Evolutionary conservation across 116 monocot genomes (phyloP).

Genomic region (Zostera marina): DNA sequence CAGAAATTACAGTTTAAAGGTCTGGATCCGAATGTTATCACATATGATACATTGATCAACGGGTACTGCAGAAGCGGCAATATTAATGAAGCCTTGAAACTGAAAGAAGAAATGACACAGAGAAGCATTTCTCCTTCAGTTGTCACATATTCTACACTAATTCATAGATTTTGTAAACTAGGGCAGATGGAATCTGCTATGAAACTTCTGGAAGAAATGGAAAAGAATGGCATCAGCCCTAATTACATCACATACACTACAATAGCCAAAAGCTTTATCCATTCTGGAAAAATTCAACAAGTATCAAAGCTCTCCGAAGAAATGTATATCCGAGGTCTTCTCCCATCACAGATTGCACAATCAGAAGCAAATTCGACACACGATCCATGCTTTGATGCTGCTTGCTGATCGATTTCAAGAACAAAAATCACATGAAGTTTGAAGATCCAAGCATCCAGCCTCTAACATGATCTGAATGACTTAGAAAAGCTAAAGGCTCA

Average conservation of each 20-base stretch:
- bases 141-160: constrained; percentile 79
- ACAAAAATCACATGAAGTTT: neutral
- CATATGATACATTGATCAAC: constrained; percentile 79
- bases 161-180: constrained; percentile 54
- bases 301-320: constrained; percentile 51
- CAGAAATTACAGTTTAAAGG: constrained; percentile 51
- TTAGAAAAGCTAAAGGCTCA: neutral
- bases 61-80: constrained; percentile 52
- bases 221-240: constrained; percentile 49
- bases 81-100: constrained; percentile 59
- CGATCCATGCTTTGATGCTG: constrained; percentile 10
- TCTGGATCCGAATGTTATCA: constrained; percentile 44
- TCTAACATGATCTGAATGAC: neutral
- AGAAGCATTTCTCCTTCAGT: constrained; percentile 46
- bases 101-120: constrained; percentile 66
- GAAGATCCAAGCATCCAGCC: neutral
- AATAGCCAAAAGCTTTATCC: constrained; percentile 39
- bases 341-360: constrained; percentile 18
- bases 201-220: constrained; percentile 61
- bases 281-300: constrained; percentile 24
- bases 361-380: constrained; percentile 2
- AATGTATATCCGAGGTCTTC: constrained; percentile 54
- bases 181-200: constrained; percentile 38
- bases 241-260: constrained; percentile 53
- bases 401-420: neutral